Conservation (phyloP, 331 rosid species). For the Dryas integrifolia region DNA sequence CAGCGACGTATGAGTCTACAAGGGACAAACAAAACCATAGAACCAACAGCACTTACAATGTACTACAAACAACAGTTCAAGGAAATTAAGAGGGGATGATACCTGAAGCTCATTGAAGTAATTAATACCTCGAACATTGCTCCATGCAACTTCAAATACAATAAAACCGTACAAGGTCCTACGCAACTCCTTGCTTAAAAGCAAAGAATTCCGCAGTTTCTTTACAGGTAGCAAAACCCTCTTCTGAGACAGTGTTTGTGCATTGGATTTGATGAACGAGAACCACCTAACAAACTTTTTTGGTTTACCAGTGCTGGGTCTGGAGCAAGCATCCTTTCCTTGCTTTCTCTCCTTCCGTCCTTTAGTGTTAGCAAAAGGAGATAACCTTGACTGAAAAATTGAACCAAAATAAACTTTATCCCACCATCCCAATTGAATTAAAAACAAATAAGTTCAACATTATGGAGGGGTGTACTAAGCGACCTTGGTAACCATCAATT, state of each 20-base stretch:
- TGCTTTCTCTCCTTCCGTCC: slow-evolving; percentile 46
- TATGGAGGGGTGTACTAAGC: slow-evolving; percentile 5
- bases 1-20: slow-evolving; percentile 88
- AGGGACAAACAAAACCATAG: slow-evolving; percentile 22
- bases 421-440: background rate
- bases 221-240: slow-evolving; percentile 78
- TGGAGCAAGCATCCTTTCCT: slow-evolving; percentile 45
- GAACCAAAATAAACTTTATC: slow-evolving; percentile 16
- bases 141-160: slow-evolving; percentile 84
- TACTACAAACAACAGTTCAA: slow-evolving; percentile 18
- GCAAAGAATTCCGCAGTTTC: slow-evolving; percentile 60
- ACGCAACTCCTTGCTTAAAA: slow-evolving; percentile 63
- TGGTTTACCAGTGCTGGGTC: slow-evolving; percentile 38
- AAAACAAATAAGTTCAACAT: slow-evolving; percentile 6
- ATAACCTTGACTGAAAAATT: slow-evolving; percentile 75
- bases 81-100: slow-evolving; percentile 24
- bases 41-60: slow-evolving; percentile 18
- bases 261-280: slow-evolving; percentile 47
- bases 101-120: slow-evolving; percentile 98
- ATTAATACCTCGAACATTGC: slow-evolving; percentile 77
- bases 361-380: slow-evolving; percentile 87
- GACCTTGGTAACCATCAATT: slow-evolving; percentile 96
- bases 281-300: slow-evolving; percentile 59
- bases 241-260: slow-evolving; percentile 54
- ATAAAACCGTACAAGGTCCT: slow-evolving; percentile 85